Base-by-base conservation (phyloP, 2,329 filamentous ascomycete species). In the Aspergillus puulaauensis region DNA sequence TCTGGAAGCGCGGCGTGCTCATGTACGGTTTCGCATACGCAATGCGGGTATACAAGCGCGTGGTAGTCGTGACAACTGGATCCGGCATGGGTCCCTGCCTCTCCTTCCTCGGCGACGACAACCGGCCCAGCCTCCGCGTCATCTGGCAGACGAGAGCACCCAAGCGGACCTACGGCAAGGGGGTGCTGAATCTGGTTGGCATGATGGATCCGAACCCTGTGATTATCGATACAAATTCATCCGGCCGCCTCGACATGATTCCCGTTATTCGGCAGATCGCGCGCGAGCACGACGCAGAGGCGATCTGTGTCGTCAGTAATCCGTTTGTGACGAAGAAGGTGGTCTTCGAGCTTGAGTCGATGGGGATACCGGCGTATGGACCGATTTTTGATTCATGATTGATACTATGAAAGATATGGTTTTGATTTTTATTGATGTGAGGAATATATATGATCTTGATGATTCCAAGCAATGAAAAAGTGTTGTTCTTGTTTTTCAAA, bases 221-320 rank as follows among this genome's bases (percentile, higher is more conserved):
- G 17, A 83, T 92, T 54, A 81, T 90, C 69, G 87, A 92, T 69
- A 90, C 88, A 2, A 80, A 80, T 55, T 69, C 73, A 37, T 77
- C 78, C 33, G 87, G 86, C 0, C 79, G 87, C 6, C 81, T 86
- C 3, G 83, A 90, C 68, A 81, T 90, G 69, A 66, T 87, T 27
- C 78, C 77, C 12, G 76, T 85, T 46, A 79, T 81, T 40, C 86
- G 83, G 64, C 73, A 77, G 8, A 75, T 87, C 52, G 77, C 75
- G 49, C 66, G 65, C 49, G 72, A 81, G 33, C 77, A 77, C 24
- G 63, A 74, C 0, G 81, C 82, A 2, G 88, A 91, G 77, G 89
- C 88, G 2, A 87, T 91, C 39, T 86, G 90, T 67, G 82, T 91
- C 59, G 87, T 92, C 66, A 86, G 86, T 55, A 92, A 91, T 69